These are phyloP conservation scores for Chlorociboria aeruginascens DNA, from an alignment of 495 filamentous ascomycete genomes.

Conservation along the genomic window DNA sequence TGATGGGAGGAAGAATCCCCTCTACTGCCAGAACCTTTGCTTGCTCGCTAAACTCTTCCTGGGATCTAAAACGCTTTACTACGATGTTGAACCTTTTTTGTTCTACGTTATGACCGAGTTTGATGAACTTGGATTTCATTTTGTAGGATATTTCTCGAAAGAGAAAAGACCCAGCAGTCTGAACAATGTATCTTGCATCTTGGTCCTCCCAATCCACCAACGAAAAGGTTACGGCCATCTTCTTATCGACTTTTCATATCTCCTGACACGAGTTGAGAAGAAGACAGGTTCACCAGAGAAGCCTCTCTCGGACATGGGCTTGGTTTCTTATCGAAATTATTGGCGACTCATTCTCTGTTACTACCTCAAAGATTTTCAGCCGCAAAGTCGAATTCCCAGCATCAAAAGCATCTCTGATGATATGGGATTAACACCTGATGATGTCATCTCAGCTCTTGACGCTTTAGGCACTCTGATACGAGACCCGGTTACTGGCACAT, in stretches of 20 bases:
- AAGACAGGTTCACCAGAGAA: conserved; percentile 97
- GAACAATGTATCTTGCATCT: conserved; percentile 95
- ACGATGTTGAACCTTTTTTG: conserved; percentile 94
- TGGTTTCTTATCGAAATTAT: conserved; percentile 94
- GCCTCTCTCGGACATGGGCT: conserved; percentile 91
- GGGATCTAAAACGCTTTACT: conserved; percentile 95
- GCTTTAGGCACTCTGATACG: conserved; percentile 76
- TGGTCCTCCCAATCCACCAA: conserved; percentile 91
- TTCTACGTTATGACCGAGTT: conserved; percentile 98
- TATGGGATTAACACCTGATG: conserved; percentile 92
- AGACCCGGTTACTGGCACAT: conserved; percentile 77
- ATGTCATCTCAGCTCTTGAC: conserved; percentile 87
- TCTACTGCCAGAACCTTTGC: conserved; percentile 96
- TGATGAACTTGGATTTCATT: conserved; percentile 87
- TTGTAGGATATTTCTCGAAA: conserved; percentile 98
- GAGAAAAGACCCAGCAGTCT: conserved; percentile 91
- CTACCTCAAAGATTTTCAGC: conserved; percentile 35
- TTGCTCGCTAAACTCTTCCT: conserved; percentile 92
- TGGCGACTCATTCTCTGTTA: conserved; percentile 87
- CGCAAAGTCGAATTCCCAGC: conserved; percentile 28
- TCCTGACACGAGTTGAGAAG: conserved; percentile 81
- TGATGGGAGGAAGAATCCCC: conserved; percentile 89
- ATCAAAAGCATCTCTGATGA: conserved; percentile 75
- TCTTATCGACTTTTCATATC: conserved; percentile 95
- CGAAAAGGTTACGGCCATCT: conserved; percentile 95